phyloP scores from a whole-genome alignment of 345 rosid species.

The Ceriops tagal region DNA sequence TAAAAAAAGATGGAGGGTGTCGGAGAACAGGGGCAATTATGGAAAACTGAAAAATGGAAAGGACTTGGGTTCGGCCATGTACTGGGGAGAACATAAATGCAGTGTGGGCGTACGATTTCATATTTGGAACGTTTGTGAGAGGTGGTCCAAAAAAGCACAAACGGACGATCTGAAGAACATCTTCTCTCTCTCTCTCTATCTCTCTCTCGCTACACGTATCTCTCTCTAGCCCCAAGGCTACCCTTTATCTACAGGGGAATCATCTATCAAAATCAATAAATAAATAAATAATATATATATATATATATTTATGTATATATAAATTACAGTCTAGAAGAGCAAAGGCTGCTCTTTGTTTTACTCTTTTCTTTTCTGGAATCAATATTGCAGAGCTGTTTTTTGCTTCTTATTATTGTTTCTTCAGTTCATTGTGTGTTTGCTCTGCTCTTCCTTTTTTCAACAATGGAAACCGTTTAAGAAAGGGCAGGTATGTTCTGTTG shows the following conservation, averaged over 20 bases:
- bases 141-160: conserved; percentile 35
- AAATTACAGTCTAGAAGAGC: not conserved
- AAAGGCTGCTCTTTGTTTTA: not conserved
- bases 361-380: no score
- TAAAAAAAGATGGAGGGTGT: no score
- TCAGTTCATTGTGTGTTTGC: conserved; percentile 5
- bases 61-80: no score
- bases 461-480: conserved; percentile 45
- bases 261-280: conserved; percentile 17
- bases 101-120: not conserved
- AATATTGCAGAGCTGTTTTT: no score
- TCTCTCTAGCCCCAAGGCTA: not conserved
- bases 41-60: no score
- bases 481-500: conserved; percentile 29
- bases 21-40: no score
- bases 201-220: not conserved
- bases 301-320: not conserved
- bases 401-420: not conserved
- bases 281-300: no score
- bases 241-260: conserved; percentile 12
- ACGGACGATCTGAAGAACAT: conserved; percentile 42
- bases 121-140: conserved; percentile 13
- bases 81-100: no score
- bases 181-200: conserved; percentile 3
- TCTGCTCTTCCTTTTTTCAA: conserved; percentile 13